Evolutionary conservation across 306 rosid genomes (phyloP).

Genomic region (Dicorynia guianensis): DNA sequence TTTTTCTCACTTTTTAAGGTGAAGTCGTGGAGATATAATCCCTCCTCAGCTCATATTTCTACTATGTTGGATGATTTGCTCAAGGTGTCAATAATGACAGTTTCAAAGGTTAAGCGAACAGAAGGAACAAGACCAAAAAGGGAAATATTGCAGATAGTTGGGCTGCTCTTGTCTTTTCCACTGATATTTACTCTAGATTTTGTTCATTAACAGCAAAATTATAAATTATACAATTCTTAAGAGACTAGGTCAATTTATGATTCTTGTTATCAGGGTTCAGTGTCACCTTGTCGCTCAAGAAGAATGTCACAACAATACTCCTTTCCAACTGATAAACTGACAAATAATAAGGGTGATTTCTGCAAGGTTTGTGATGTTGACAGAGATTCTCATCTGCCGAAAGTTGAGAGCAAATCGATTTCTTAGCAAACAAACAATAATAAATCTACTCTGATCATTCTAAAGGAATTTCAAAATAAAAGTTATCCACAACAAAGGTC

Average conservation of each 20-base stretch:
- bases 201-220: too few species aligned
- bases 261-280: too few species aligned
- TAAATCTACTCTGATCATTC: too few species aligned
- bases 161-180: constrained; percentile 33
- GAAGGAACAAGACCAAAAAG: constrained; percentile 8
- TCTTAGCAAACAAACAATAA: too few species aligned
- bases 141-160: not conserved
- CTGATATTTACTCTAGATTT: not conserved
- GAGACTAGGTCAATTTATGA: too few species aligned
- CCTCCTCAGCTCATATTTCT: too few species aligned
- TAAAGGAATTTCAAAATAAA: too few species aligned
- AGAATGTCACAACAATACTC: constrained; percentile 6
- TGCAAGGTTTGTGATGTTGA: constrained; percentile 45
- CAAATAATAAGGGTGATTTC: constrained; percentile 39
- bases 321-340: not conserved
- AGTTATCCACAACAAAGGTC: not conserved
- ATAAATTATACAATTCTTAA: too few species aligned
- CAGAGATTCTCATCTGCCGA: constrained; percentile 32
- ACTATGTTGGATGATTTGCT: not conserved
- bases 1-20: too few species aligned
- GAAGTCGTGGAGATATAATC: too few species aligned
- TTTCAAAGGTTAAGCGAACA: constrained; percentile 15
- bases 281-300: too few species aligned
- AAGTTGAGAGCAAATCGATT: not conserved
- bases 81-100: not conserved